Percentiles rank a stretch among this genome's conserved stretches.
phyloP scores from a whole-genome alignment of 2,329 filamentous ascomycete species.

The Calonectria ilicicola region DNA sequence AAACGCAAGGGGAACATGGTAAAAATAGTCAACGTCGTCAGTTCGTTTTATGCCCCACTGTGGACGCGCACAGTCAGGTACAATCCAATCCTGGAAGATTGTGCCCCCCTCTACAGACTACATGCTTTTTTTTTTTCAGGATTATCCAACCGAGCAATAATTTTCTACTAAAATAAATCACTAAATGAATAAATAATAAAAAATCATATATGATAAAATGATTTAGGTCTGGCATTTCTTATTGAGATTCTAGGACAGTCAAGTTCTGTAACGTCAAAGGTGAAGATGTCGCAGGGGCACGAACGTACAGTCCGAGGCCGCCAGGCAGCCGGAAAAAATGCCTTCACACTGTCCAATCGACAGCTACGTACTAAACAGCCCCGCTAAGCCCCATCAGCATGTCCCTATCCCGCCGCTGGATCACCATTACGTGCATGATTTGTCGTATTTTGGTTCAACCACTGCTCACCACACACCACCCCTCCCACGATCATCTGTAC shows the following conservation, averaged over 20 bases:
- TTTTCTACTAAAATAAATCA: no score
- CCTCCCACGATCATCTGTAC: not conserved
- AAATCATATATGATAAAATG: no score
- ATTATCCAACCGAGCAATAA: no score
- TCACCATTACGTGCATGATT: conserved; percentile 6
- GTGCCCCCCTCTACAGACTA: no score
- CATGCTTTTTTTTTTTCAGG: no score
- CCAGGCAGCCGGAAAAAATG: conserved; percentile 9
- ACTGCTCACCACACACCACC: not conserved
- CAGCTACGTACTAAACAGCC: not conserved
- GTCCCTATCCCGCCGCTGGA: not conserved
- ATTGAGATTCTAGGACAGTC: no score
- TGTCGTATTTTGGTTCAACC: not conserved
- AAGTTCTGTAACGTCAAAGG: no score
- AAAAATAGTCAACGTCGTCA: conserved; percentile 2
- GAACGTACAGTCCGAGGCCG: not conserved
- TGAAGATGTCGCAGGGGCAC: no score
- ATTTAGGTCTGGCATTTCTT: no score
- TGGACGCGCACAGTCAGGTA: conserved; percentile 14
- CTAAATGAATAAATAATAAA: no score
- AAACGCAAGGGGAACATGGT: conserved; percentile 6
- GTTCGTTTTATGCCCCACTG: not conserved
- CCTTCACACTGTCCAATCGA: not conserved
- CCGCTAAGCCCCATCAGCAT: not conserved
- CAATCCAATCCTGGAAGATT: no score